Conservation (phyloP, 2,329 filamentous ascomycete genomes). For the Pestalotiopsis sp. region DNA sequence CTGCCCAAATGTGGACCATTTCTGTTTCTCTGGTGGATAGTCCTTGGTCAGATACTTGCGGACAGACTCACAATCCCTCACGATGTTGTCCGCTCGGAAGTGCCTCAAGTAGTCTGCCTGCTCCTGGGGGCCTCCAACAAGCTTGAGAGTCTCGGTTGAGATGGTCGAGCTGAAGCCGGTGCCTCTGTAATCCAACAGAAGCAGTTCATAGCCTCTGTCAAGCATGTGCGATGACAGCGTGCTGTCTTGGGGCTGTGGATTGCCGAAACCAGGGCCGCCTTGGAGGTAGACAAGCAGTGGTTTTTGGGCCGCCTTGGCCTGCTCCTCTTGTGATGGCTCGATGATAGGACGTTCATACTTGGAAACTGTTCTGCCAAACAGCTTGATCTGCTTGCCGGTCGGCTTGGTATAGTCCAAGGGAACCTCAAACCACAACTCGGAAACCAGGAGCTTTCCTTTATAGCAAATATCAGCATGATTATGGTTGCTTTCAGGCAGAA, state of each 20-base stretch:
- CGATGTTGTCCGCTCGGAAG: conserved; percentile 89
- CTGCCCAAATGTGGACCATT: conserved; percentile 88
- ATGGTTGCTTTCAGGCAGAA: neutral
- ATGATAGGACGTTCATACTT: conserved; percentile 67
- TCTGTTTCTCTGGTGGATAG: conserved; percentile 69
- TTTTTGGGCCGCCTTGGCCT: conserved; percentile 40
- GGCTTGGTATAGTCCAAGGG: conserved; percentile 76
- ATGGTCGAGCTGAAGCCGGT: conserved; percentile 85
- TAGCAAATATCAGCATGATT: neutral
- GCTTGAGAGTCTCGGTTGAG: conserved; percentile 69
- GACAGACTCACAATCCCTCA: conserved; percentile 86
- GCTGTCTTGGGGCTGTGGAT: conserved; percentile 73
- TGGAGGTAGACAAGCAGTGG: conserved; percentile 75
- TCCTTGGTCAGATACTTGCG: conserved; percentile 72
- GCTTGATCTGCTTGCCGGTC: conserved; percentile 61
- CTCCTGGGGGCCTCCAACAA: conserved; percentile 62
- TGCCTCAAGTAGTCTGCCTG: conserved; percentile 82
- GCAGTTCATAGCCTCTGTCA: conserved; percentile 79
- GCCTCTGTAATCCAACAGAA: conserved; percentile 89
- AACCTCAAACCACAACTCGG: conserved; percentile 85
- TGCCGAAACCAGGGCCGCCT: conserved; percentile 83
- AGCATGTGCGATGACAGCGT: conserved; percentile 72
- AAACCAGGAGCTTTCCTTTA: conserved; percentile 72
- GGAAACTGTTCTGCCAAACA: conserved; percentile 77
- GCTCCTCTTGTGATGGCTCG: conserved; percentile 37